These are phyloP conservation scores for Neurospora tetrasperma DNA, from an alignment of 495 filamentous ascomycete species.

Conservation along the genomic window DNA sequence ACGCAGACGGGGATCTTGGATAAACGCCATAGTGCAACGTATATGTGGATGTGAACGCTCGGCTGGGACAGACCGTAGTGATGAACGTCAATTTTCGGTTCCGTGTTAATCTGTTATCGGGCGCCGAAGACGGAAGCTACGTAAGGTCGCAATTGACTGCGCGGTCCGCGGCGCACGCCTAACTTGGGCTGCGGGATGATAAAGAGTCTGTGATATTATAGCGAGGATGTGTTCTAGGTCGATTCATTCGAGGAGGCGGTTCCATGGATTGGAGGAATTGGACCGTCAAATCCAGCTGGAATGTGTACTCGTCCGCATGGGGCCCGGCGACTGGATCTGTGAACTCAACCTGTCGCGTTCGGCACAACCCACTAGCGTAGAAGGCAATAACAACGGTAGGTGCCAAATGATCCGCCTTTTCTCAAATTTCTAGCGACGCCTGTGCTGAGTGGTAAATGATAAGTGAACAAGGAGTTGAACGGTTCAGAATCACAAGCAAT, in stretches of 20 bases:
- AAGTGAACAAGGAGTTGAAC: not conserved
- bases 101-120: not conserved
- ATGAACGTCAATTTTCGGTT: not conserved
- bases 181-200: not conserved
- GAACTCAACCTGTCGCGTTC: not conserved
- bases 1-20: conserved; percentile 84
- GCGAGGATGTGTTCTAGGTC: not conserved
- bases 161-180: not conserved
- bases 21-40: conserved; percentile 36
- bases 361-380: not conserved
- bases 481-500: not conserved
- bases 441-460: not conserved
- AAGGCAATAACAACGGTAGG: not conserved
- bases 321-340: not conserved
- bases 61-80: not conserved
- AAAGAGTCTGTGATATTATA: not conserved
- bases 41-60: not conserved
- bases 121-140: not conserved
- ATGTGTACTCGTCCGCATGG: not conserved
- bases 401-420: not conserved
- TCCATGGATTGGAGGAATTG: not conserved
- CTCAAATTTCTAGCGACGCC: not conserved
- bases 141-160: not conserved
- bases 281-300: not conserved
- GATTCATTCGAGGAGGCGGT: not conserved